These are phyloP conservation scores for Lentinus polychrous DNA, from an alignment of 1,284 basidiomycete species.

Conservation along the genomic window DNA sequence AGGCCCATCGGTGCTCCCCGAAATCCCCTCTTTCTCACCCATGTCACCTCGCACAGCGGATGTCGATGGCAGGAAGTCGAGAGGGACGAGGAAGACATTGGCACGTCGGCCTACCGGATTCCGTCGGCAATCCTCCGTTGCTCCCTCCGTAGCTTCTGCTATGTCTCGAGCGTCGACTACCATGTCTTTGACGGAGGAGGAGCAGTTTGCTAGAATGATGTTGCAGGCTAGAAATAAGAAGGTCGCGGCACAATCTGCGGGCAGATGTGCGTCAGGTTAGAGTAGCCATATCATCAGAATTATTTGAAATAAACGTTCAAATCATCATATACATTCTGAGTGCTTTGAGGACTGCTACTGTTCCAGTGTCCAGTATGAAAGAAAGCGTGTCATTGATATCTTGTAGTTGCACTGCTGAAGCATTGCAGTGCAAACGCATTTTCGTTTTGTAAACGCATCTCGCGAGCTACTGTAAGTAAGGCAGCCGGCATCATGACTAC, in stretches of 20 bases:
- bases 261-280: no score
- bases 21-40: not conserved
- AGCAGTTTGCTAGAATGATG: conserved; percentile 28
- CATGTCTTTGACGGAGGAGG: conserved; percentile 23
- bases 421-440: no score
- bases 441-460: no score
- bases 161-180: conserved; percentile 24
- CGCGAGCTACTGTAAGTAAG: no score
- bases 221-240: conserved; percentile 29
- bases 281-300: no score
- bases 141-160: conserved; percentile 26
- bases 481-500: no score
- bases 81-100: conserved; percentile 16
- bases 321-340: no score
- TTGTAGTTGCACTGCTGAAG: no score
- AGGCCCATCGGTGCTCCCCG: not conserved
- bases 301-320: no score
- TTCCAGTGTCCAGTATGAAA: no score
- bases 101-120: conserved; percentile 16
- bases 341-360: no score
- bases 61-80: conserved; percentile 10
- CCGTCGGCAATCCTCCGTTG: conserved; percentile 26
- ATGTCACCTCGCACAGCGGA: not conserved
- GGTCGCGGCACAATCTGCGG: conserved; percentile 12
- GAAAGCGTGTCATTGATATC: no score